Conservation (phyloP, 225 moss, liverwort and hornwort species). For the Pseudoscleropodium purum region DNA sequence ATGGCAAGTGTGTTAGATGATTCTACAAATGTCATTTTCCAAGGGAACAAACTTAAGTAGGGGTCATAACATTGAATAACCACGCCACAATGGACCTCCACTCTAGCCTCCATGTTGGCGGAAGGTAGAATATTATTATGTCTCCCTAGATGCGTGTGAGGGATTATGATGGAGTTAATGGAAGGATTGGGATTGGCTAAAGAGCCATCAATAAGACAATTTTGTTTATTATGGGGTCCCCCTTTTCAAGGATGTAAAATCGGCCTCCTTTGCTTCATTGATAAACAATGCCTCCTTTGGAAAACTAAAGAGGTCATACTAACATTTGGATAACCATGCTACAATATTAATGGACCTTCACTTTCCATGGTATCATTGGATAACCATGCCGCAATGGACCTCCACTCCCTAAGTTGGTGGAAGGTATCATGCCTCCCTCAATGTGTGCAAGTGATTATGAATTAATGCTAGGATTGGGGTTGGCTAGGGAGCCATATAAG, state of each 20-base stretch:
- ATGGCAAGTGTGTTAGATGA: too few species aligned
- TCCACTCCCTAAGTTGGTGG: background rate
- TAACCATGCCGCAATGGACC: too few species aligned
- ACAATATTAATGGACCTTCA: too few species aligned
- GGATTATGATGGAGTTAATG: background rate
- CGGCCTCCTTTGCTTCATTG: too few species aligned
- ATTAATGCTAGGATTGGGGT: background rate
- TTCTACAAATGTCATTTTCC: background rate
- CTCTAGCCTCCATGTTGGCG: accelerated
- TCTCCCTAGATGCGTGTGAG: background rate
- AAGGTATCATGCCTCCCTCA: background rate
- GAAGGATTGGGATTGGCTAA: background rate
- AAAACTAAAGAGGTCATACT: too few species aligned
- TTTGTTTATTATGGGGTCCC: background rate
- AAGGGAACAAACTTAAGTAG: too few species aligned
- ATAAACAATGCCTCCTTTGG: too few species aligned
- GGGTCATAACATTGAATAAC: background rate
- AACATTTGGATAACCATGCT: too few species aligned
- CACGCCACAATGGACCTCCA: background rate
- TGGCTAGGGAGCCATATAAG: background rate
- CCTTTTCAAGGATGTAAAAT: background rate
- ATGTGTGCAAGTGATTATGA: background rate
- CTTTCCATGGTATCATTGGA: too few species aligned
- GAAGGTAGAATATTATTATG: background rate
- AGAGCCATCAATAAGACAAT: background rate